These are phyloP conservation scores for Trebouxia sp. DNA, from an alignment of 139 green algal species.

Conservation along the genomic window DNA sequence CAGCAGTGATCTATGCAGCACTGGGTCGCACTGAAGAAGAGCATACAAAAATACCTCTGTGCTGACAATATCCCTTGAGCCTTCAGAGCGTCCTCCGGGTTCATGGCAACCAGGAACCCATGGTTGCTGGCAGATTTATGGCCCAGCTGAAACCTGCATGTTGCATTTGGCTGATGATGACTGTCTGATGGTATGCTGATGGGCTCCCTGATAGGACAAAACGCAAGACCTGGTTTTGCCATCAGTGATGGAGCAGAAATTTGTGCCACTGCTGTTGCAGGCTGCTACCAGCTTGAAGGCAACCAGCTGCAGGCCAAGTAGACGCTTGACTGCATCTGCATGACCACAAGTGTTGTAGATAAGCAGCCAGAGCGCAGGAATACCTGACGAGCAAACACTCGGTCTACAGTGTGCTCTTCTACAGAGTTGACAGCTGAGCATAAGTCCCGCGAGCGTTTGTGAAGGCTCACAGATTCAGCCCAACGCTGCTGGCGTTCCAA, in stretches of 20 bases:
- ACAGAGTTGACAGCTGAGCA: not conserved
- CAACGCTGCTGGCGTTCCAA: not conserved
- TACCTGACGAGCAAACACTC: slow-evolving; percentile 2
- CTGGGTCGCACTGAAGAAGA: not conserved
- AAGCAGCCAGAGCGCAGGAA: not conserved
- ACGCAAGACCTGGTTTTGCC: not conserved
- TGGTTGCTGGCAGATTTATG: not conserved
- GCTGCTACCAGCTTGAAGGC: not conserved
- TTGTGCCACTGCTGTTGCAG: not conserved
- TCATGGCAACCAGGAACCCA: not conserved
- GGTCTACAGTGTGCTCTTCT: not conserved
- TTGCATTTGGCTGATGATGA: not conserved
- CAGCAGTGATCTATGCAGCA: not conserved
- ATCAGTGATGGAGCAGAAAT: not conserved
- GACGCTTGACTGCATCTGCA: not conserved
- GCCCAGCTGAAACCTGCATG: not conserved
- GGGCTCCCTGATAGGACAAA: not conserved
- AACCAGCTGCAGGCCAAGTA: not conserved
- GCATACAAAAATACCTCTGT: not conserved
- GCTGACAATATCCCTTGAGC: not conserved
- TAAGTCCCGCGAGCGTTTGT: not conserved
- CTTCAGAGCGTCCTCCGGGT: not conserved
- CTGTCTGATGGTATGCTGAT: not conserved
- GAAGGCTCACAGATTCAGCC: not conserved
- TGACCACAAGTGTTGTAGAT: not conserved